Evolutionary conservation across 345 rosid species (phyloP).

Genomic region (Toxicodendron radicans): DNA sequence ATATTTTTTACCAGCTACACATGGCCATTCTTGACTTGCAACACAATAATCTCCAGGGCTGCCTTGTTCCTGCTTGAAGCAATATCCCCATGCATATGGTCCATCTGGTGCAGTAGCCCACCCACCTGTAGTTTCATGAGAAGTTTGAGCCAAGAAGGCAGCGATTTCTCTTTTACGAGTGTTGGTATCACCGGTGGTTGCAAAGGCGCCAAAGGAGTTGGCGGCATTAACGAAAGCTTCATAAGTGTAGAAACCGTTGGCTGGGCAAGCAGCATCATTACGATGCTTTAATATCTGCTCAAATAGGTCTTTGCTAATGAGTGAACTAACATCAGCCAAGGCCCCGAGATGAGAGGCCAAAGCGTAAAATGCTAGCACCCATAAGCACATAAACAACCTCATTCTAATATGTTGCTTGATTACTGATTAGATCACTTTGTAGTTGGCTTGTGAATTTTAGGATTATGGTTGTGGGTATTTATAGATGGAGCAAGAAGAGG

Average conservation of each 20-base stretch:
- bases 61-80: conserved; percentile 24
- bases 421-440: neutral
- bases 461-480: neutral
- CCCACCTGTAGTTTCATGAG: conserved; percentile 67
- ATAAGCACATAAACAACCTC: neutral
- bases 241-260: conserved; percentile 55
- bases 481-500: neutral
- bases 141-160: conserved; percentile 71
- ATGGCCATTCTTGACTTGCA: conserved; percentile 23
- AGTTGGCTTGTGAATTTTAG: neutral
- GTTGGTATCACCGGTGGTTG: conserved; percentile 41
- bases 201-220: conserved; percentile 44
- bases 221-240: conserved; percentile 62
- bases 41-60: conserved; percentile 25
- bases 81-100: conserved; percentile 36
- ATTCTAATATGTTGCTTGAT: neutral
- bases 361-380: neutral
- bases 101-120: conserved; percentile 34
- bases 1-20: conserved; percentile 33
- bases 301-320: conserved; percentile 31
- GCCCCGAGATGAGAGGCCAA: neutral
- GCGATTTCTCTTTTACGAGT: conserved; percentile 55
- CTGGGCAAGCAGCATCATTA: conserved; percentile 43
- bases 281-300: conserved; percentile 54
- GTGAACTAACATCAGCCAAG: conserved; percentile 21